These are phyloP conservation scores for Papilionanthe hybrid DNA, from an alignment of 116 monocot species.

Conservation along the genomic window DNA sequence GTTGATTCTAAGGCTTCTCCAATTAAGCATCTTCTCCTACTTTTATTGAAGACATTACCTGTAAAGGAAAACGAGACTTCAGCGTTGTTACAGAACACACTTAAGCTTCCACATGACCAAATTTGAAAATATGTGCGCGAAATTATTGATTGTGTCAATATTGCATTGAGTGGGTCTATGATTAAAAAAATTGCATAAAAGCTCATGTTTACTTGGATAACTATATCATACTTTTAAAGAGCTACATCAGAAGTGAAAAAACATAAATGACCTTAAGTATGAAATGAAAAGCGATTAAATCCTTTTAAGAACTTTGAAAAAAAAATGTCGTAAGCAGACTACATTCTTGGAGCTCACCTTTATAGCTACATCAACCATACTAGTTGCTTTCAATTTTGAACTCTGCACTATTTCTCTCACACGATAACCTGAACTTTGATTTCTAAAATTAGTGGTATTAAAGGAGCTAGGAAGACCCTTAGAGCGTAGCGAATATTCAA, in stretches of 20 bases:
- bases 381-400: no score
- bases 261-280: neutral
- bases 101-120: neutral
- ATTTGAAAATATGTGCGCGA: neutral
- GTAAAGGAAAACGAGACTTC: neutral
- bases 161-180: neutral
- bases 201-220: neutral
- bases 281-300: neutral
- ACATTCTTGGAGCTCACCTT: conserved; percentile 3
- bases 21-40: neutral
- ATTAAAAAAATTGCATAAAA: neutral
- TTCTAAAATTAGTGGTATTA: neutral
- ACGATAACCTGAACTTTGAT: neutral
- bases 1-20: neutral
- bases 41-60: neutral
- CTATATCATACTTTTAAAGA: neutral
- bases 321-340: neutral
- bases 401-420: neutral
- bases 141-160: neutral
- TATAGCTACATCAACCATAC: neutral
- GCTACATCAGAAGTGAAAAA: neutral
- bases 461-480: neutral
- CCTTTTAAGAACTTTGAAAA: neutral
- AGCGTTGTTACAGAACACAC: neutral
- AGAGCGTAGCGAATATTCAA: neutral